These are phyloP conservation scores for Juncus inflexus DNA, from an alignment of 176 grass and related monocot species.

Conservation along the genomic window DNA sequence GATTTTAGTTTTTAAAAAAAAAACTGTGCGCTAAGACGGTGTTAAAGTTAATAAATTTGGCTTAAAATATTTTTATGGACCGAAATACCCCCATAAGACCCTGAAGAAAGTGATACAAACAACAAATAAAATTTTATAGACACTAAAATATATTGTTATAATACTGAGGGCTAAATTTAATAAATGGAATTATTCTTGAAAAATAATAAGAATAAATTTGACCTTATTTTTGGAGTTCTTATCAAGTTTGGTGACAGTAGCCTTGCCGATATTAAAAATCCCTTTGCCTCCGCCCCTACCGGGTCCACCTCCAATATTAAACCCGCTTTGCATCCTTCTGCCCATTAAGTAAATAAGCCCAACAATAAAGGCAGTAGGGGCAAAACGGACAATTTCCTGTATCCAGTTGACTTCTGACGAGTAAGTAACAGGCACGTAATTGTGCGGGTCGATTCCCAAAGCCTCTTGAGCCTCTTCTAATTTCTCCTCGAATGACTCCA, in stretches of 20 bases:
- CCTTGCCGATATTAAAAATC: constrained; percentile 91
- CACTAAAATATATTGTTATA: background rate
- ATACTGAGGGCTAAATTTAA: background rate
- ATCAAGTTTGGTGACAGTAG: constrained; percentile 83
- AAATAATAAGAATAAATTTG: constrained; percentile 4
- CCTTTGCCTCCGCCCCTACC: constrained; percentile 41
- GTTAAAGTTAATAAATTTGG: too few species aligned
- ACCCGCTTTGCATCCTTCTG: constrained; percentile 56
- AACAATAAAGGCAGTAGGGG: constrained; percentile 49
- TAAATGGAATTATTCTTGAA: background rate
- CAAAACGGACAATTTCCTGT: constrained; percentile 56
- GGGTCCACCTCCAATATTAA: constrained; percentile 61
- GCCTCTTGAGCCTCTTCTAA: constrained; percentile 73
- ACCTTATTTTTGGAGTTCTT: constrained; percentile 95
- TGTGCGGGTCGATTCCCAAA: constrained; percentile 63
- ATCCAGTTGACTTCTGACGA: constrained; percentile 56
- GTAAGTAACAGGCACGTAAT: constrained; percentile 82
- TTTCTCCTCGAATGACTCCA: constrained; percentile 91
- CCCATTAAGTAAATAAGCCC: constrained; percentile 58
- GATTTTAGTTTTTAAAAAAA: too few species aligned
- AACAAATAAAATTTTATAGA: background rate
- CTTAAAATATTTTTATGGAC: too few species aligned
- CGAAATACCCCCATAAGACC: too few species aligned
- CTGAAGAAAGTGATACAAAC: too few species aligned
- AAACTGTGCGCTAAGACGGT: too few species aligned